phyloP scores from a whole-genome alignment of 1,284 basidiomycete species.

The Takashimella tepidaria region DNA sequence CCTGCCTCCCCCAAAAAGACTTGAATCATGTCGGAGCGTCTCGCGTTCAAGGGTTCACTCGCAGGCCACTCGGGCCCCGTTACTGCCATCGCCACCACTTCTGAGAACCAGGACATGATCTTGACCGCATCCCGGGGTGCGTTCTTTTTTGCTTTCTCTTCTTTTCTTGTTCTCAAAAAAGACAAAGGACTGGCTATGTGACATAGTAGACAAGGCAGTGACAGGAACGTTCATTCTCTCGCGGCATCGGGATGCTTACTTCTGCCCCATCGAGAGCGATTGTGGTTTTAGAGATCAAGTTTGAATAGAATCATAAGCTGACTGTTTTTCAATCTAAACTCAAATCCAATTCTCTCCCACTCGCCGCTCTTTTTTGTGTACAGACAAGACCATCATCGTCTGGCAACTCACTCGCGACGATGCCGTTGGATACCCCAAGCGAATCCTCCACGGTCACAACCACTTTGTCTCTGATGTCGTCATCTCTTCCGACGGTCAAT shows the following conservation, averaged over 20 bases:
- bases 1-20: constrained; percentile 5
- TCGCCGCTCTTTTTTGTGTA: no score
- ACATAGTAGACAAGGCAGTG: no score
- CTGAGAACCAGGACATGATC: constrained; percentile 96
- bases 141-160: constrained; percentile 37
- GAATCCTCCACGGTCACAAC: constrained; percentile 97
- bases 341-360: no score
- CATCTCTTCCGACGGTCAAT: constrained; percentile 98
- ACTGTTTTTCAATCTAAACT: constrained; percentile 1
- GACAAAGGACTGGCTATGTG: no score
- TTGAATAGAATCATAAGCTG: neutral
- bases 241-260: no score
- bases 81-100: constrained; percentile 92
- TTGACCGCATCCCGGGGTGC: constrained; percentile 92
- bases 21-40: constrained; percentile 66
- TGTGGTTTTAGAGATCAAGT: neutral
- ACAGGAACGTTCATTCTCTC: no score
- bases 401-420: constrained; percentile 99
- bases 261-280: no score
- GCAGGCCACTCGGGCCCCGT: constrained; percentile 96
- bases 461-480: constrained; percentile 99
- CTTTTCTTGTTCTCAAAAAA: constrained; percentile 1
- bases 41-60: constrained; percentile 88
- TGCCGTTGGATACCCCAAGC: constrained; percentile 90
- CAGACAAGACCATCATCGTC: constrained; percentile 99